Evolutionary conservation across 2,329 filamentous ascomycete species (phyloP), one percentile per base, ranked within the genome.

Genomic region (Paecilomyces sp.): DNA sequence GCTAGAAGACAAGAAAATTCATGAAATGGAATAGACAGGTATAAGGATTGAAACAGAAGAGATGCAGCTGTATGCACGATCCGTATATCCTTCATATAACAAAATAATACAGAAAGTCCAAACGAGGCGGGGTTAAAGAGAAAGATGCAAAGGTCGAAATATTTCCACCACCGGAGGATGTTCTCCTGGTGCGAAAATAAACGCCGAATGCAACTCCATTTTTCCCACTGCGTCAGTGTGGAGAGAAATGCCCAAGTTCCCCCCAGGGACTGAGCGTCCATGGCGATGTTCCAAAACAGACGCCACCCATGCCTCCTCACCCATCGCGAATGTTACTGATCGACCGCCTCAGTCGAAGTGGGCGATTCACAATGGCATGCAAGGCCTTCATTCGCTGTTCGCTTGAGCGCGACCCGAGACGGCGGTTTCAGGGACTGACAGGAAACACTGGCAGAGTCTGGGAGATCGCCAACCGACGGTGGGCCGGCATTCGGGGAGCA

Each of bases 311-410:
- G 15, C n/a, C 41, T 47, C 41, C 9, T 47, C 41, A 18, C 41
- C n/a, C 18, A n/a, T 47, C 18, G 36, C 36, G 5, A 8, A 47
- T 47, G 41, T 22, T n/a, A 30, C 22, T 53, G 18, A 28, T 53
- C 50, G 13, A 53, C 50, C 25, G 50, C 50, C 11, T 52, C 24
- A 12, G 18, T 18, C 22, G 11, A 52, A 18, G 18, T 52, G 11
- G 47, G 47, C 24, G n/a, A 28, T 9, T 25, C 2, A 13, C 22
- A 22, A 12, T 24, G 22, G 22, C 51, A 6, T 30, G n/a, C 12
- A 57, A 58, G 50, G 53, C 36, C 54, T 15, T n/a, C 28, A 56
- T 56, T 57, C 55, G 53, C 60, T 53, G 51, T 15, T 30, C 12
- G 51, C 15, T 53, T 8, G 6, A 30, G 51, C n/a, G 13, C 5